A percentile compares a stretch with the other conserved stretches of the same genome.
Evolutionary conservation across 1,284 basidiomycete species (phyloP).

Genomic region (Cystobasidium sp.): DNA sequence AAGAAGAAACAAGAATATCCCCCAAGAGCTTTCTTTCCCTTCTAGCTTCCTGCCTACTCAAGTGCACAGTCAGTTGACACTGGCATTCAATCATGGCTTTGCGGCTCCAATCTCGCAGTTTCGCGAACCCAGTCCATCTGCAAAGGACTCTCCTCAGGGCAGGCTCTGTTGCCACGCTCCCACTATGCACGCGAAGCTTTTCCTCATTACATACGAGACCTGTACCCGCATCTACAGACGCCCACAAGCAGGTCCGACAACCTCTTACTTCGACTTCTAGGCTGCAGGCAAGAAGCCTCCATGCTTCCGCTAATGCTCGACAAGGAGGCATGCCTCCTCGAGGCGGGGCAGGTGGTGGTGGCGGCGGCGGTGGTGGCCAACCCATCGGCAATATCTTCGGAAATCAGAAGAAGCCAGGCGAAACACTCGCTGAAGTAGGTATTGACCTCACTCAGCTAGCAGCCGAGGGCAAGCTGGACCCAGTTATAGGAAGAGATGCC

Average conservation of each 20-base stretch:
- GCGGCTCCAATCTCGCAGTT: neutral
- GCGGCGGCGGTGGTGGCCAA: conserved; percentile 49
- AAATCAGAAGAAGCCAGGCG: conserved; percentile 49
- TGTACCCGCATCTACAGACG: neutral
- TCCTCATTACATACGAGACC: conserved; percentile 4
- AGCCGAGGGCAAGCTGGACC: conserved; percentile 77
- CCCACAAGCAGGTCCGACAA: neutral
- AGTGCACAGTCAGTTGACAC: neutral
- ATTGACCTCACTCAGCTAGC: conserved; percentile 84
- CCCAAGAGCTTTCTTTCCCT: neutral
- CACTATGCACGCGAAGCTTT: conserved; percentile 1
- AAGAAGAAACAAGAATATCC: neutral
- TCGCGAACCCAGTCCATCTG: neutral
- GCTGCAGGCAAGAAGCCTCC: conserved; percentile 9
- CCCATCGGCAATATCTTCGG: conserved; percentile 55
- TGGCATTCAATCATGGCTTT: conserved; percentile 3
- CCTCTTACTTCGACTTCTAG: neutral
- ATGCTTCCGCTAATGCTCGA: conserved; percentile 2
- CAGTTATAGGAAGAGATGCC: conserved; percentile 74
- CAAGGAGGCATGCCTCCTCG: conserved; percentile 14
- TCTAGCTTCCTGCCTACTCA: neutral
- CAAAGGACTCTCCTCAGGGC: neutral
- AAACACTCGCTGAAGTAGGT: conserved; percentile 62
- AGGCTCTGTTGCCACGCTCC: neutral
- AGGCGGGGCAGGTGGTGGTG: neutral